A percentile compares a stretch with the other conserved stretches of the same genome.
Evolutionary conservation across 305 asterid genomes (phyloP).

Genomic region (Ilex paraguariensis): DNA sequence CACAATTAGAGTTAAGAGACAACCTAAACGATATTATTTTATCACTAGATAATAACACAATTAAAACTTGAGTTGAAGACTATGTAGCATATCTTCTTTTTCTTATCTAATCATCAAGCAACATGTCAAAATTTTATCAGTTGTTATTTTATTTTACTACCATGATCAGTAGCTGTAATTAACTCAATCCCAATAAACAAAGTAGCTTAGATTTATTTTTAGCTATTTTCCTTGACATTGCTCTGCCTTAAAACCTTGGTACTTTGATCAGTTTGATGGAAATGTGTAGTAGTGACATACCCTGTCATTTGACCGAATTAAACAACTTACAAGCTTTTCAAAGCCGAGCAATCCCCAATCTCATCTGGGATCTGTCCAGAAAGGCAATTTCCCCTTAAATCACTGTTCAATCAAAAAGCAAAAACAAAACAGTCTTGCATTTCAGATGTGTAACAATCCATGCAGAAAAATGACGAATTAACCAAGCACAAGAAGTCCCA

Average conservation of each 20-base stretch:
- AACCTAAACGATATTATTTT: background rate
- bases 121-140: background rate
- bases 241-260: no score
- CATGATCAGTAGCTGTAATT: no score
- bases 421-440: slow-evolving; percentile 2
- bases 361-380: slow-evolving; percentile 98
- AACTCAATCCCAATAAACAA: no score
- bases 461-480: background rate
- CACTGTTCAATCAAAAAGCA: slow-evolving; percentile 35
- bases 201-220: no score
- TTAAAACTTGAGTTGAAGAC: no score
- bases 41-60: background rate
- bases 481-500: background rate
- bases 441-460: no score
- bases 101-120: background rate
- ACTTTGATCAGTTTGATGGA: no score
- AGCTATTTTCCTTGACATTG: no score
- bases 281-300: no score
- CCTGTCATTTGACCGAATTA: no score
- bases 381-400: slow-evolving; percentile 62
- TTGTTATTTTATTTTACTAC: background rate
- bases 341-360: slow-evolving; percentile 84
- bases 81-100: no score
- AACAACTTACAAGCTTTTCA: slow-evolving; percentile 47
- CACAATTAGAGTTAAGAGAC: background rate